Evolutionary conservation across 2,329 filamentous ascomycete genomes (phyloP), one percentile per base, ranked within the genome.

Genomic region (Magnaporthiopsis incrustans): DNA sequence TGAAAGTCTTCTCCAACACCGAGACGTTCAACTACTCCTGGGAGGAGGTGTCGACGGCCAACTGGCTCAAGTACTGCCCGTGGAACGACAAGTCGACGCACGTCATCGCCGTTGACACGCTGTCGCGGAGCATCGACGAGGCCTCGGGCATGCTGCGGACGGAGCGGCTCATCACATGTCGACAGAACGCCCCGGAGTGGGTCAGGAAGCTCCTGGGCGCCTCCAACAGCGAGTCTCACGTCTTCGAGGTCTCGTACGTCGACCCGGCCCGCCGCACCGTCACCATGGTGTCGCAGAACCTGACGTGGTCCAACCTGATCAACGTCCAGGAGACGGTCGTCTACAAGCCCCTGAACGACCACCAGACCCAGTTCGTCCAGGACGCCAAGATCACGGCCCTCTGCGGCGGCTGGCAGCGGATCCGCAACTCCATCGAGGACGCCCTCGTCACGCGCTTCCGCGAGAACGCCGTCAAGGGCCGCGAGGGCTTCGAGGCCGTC

Each of bases 51-150:
- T 97, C 92, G 32, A 92, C 92, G 18, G 92, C 91, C 75, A 99
- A 99, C 84, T 99, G 95, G 95, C 89, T 88, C 71, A 99, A 99
- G 78, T 99, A 99, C 79, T 96, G 92, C 73, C 94, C 94, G 26
- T 98, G 95, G 94, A 99, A 99, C 81, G 90, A 97, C 77, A 95
- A 97, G 79, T 93, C 91, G n/a, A 91, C 92, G 57, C 95, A 99
- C 77, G 95, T 99, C 69, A 87, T 96, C 69, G 93, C 92, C 69
- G 95, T 98, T 72, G 95, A 99, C 79, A 98, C 94, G 18, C 78
- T 99, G 71, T 89, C 87, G 63, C 90, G 95, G 59, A 69, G 70
- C 61, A 80, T 87, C 75, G 82, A 86, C 70, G 74, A 80, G 2
- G 74, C 73, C 27, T 86, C 84, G 15, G 84, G 84, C 69, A 84